Evolutionary conservation across 192 early-diverging fungal species (phyloP), one percentile per base, ranked within the genome.

Genomic region (Coemansia sp.): DNA sequence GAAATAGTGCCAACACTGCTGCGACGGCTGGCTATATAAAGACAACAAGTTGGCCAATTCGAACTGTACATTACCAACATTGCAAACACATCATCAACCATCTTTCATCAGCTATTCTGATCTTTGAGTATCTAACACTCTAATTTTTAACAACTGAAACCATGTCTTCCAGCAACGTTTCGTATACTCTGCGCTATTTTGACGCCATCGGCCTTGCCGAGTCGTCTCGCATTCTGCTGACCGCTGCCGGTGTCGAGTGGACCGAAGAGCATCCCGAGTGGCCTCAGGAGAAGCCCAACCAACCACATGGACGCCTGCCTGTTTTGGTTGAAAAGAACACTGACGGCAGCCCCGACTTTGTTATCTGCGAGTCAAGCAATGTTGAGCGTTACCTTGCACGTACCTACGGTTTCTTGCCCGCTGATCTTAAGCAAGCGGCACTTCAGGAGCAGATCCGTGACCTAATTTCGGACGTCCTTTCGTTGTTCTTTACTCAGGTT

Each of bases 351-450:
- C 32, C 32, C 32, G 32, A 35, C 9, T 35, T 35, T 35, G 32
- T 35, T 9, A 35, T 35, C 5, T 35, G 32, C 32, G 32, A 35
- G 8, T 35, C 32, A 1, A 47, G 64, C 14, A 71, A 71, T 1
- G 83, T 86, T 49, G 81, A 81, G 53, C 83, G 85, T 45, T 84
- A 84, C 43, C 61, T 86, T 6, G 61, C 81, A 9, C 49, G 59
- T 59, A 81, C 69, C 64, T 83, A 83, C 54, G 75, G 68, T 18
- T 65, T 81, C 37, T 24, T 69, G 49, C 76, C 77, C 10, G 38
- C 45, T 3, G 62, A 62, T 23, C 60, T 49, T 10, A 69, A 71
- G 48, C 65, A 81, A 27, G 67, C 78, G 6, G 74, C 72, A 7
- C 43, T 39, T 2, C 69, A 73, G 50, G 45, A 67, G n/a, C 54